phyloP scores from a whole-genome alignment of 176 grass and related monocot genomes.

The Bonia amplexicaulis region DNA sequence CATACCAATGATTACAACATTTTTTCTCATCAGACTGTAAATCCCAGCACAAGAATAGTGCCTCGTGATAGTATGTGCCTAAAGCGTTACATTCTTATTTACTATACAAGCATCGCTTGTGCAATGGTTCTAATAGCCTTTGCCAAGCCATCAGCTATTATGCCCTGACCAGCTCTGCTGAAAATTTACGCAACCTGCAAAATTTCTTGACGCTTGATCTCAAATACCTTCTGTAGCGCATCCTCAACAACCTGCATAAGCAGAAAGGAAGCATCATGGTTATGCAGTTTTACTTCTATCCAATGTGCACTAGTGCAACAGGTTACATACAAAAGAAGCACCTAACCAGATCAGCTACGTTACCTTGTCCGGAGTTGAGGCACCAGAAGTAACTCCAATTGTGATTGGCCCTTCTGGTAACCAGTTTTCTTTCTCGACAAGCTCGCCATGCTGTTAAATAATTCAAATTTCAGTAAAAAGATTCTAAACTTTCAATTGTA shows the following conservation, averaged over 20 bases:
- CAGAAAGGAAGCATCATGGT: background rate
- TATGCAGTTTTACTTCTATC: background rate
- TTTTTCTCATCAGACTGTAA: too few species aligned
- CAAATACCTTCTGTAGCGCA: conserved; percentile 59
- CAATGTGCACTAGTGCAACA: background rate
- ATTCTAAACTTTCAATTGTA: background rate
- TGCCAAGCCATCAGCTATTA: conserved; percentile 9
- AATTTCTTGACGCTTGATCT: conserved; percentile 85
- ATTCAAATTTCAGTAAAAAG: conserved; percentile 12
- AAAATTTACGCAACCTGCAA: conserved; percentile 55
- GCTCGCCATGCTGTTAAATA: conserved; percentile 77
- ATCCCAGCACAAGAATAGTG: conserved; percentile 12
- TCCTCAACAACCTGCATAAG: conserved; percentile 74
- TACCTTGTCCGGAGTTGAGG: conserved; percentile 97
- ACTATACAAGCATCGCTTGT: conserved; percentile 40
- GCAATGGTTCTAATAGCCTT: conserved; percentile 27
- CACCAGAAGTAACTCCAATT: conserved; percentile 88
- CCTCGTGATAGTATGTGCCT: conserved; percentile 2
- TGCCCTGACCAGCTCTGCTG: background rate
- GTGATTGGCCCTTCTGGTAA: conserved; percentile 73
- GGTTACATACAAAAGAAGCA: background rate
- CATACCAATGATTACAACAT: conserved; percentile 11
- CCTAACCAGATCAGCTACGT: background rate
- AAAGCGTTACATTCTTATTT: conserved; percentile 15
- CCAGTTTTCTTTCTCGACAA: conserved; percentile 85